phyloP scores from a whole-genome alignment of 2,329 filamentous ascomycete species.

The Scedosporium apiospermum region DNA sequence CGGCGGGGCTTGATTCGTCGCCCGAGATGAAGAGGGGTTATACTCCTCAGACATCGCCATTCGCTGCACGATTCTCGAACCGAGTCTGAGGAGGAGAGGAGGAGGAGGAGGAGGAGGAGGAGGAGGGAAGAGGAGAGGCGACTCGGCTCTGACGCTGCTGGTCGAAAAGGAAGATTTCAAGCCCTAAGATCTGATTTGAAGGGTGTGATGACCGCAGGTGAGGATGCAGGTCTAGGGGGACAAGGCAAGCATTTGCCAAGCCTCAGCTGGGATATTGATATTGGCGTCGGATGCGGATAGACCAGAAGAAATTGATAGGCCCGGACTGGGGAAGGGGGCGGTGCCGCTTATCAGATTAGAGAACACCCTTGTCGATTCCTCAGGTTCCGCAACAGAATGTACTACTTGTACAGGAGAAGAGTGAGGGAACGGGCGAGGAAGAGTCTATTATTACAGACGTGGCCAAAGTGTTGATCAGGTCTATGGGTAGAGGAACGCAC shows the following conservation, averaged over 20 bases:
- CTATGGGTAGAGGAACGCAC: neutral
- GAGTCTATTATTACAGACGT: neutral
- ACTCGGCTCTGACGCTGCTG: neutral
- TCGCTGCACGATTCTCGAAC: neutral
- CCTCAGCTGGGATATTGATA: neutral
- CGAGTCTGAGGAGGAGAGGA: neutral
- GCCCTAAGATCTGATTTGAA: neutral
- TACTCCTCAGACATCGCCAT: conserved; percentile 7
- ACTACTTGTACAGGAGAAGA: neutral
- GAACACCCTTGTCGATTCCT: neutral
- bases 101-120: neutral
- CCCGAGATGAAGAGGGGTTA: conserved; percentile 1
- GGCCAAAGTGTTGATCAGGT: neutral
- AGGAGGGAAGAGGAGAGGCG: neutral
- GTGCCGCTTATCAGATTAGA: neutral
- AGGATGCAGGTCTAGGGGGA: neutral
- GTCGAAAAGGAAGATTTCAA: neutral
- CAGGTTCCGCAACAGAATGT: neutral
- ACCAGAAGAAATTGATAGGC: neutral
- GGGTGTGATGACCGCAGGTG: neutral
- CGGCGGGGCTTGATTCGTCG: neutral
- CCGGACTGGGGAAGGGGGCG: neutral
- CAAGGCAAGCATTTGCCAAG: neutral
- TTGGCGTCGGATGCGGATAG: neutral
- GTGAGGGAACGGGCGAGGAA: neutral